phyloP scores from a whole-genome alignment of 495 filamentous ascomycete species.

The Aspergillus nidulans region DNA sequence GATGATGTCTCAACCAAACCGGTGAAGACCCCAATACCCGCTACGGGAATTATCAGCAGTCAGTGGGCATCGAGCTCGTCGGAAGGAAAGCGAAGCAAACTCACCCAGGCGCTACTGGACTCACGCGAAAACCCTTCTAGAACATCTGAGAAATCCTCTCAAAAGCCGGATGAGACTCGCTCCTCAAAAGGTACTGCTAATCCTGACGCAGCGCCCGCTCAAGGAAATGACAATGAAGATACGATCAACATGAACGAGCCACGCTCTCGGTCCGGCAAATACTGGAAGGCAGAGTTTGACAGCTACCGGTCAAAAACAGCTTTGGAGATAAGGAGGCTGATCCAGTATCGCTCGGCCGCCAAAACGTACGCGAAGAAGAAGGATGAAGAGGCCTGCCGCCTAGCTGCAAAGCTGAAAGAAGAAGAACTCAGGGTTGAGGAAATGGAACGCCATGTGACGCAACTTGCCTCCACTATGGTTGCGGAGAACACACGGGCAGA shows the following conservation, averaged over 20 bases:
- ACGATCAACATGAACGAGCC: constrained; percentile 78
- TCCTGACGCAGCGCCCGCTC: constrained; percentile 3
- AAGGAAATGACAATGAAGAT: constrained; percentile 47
- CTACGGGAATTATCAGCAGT: constrained; percentile 58
- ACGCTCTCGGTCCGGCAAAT: constrained; percentile 78
- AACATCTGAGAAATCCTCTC: constrained; percentile 12
- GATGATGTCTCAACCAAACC: constrained; percentile 29
- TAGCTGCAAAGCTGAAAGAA: constrained; percentile 67
- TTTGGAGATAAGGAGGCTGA: constrained; percentile 69
- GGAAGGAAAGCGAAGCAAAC: constrained; percentile 47
- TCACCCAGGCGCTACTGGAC: constrained; percentile 44
- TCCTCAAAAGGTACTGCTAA: constrained; percentile 13
- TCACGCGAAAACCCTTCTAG: constrained; percentile 37
- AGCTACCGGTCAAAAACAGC: constrained; percentile 76
- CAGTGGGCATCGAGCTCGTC: constrained; percentile 56
- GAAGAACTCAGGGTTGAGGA: constrained; percentile 51
- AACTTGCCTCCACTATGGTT: constrained; percentile 54
- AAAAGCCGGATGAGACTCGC: constrained; percentile 12
- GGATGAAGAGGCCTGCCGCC: constrained; percentile 69
- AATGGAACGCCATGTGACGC: constrained; percentile 54
- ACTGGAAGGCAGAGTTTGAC: constrained; percentile 91
- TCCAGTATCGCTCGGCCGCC: constrained; percentile 75
- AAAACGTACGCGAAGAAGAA: constrained; percentile 89
- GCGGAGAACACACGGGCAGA: constrained; percentile 41
- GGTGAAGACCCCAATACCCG: constrained; percentile 31